A percentile compares a stretch with the other conserved stretches of the same genome.
Conservation (phyloP, 768 basidiomycete species). For the Hericium alpestre region DNA sequence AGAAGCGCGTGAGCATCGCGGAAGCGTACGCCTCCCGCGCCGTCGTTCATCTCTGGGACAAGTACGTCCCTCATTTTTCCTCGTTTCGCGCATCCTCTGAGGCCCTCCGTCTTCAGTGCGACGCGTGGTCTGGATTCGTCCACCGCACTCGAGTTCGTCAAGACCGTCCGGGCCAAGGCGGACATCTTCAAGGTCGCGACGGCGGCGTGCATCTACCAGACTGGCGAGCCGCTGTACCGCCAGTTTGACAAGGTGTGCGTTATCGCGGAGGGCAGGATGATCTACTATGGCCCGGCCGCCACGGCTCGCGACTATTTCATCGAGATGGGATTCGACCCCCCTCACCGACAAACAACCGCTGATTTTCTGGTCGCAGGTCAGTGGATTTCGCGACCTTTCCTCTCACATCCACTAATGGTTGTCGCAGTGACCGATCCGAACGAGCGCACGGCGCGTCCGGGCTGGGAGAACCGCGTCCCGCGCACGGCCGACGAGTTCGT, state of each 20-base stretch:
- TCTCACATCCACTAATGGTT: not conserved
- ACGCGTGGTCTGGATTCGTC: slow-evolving; percentile 43
- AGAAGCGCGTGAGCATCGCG: slow-evolving; percentile 69
- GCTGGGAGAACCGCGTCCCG: slow-evolving; percentile 31
- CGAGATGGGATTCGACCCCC: slow-evolving; percentile 39
- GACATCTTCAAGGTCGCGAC: slow-evolving; percentile 38
- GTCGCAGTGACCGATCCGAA: slow-evolving; percentile 45
- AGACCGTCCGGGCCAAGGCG: slow-evolving; percentile 44
- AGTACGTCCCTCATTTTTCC: slow-evolving; percentile 27
- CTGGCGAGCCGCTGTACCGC: slow-evolving; percentile 54
- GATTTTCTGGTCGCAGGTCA: slow-evolving; percentile 43
- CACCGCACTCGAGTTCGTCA: slow-evolving; percentile 49
- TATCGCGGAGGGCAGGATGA: slow-evolving; percentile 62
- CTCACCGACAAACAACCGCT: slow-evolving; percentile 17
- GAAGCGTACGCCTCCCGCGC: slow-evolving; percentile 58
- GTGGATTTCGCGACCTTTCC: not conserved
- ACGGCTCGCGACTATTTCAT: slow-evolving; percentile 64
- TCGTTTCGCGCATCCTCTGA: not conserved
- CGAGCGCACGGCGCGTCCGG: slow-evolving; percentile 39
- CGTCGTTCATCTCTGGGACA: slow-evolving; percentile 66
- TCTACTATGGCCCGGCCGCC: slow-evolving; percentile 61
- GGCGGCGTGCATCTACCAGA: slow-evolving; percentile 77
- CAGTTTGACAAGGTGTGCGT: slow-evolving; percentile 77
- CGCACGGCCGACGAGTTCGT: slow-evolving; percentile 49
- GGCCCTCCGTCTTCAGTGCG: slow-evolving; percentile 22